phyloP scores from a whole-genome alignment of 2,329 filamentous ascomycete genomes.

The Colletotrichum cereale region DNA sequence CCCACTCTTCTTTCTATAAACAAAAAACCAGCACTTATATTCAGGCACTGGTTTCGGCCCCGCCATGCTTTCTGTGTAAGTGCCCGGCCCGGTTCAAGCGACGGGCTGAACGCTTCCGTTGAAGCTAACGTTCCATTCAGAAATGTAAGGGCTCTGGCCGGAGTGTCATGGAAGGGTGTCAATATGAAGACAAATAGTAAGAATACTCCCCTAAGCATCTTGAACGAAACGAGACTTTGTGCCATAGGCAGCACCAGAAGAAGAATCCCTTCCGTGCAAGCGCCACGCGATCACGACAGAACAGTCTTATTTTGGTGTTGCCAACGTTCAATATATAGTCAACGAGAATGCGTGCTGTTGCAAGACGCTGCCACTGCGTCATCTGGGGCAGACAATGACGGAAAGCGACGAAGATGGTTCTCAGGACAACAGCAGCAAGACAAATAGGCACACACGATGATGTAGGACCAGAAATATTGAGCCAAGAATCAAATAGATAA shows the following conservation, averaged over 20 bases:
- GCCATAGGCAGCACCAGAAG: neutral
- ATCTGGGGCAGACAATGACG: neutral
- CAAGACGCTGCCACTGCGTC: neutral
- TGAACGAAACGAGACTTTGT: neutral
- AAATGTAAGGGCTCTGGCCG: too few species aligned
- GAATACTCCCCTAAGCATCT: neutral
- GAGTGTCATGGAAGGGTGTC: neutral
- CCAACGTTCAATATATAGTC: too few species aligned
- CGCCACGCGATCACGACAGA: neutral
- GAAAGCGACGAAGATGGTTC: neutral
- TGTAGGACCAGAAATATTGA: neutral
- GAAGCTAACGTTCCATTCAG: too few species aligned
- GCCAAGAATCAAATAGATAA: too few species aligned
- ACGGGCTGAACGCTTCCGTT: neutral
- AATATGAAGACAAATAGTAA: neutral
- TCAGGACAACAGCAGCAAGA: neutral
- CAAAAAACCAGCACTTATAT: neutral
- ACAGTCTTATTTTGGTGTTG: too few species aligned
- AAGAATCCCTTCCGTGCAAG: neutral
- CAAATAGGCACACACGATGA: neutral
- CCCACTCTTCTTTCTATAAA: neutral
- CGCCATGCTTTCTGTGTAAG: neutral
- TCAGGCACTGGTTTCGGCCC: neutral
- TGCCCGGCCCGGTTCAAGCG: neutral
- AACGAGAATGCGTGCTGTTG: neutral